Conservation (phyloP, 2,329 filamentous ascomycete species). For the Malbranchea cinnamomea region DNA sequence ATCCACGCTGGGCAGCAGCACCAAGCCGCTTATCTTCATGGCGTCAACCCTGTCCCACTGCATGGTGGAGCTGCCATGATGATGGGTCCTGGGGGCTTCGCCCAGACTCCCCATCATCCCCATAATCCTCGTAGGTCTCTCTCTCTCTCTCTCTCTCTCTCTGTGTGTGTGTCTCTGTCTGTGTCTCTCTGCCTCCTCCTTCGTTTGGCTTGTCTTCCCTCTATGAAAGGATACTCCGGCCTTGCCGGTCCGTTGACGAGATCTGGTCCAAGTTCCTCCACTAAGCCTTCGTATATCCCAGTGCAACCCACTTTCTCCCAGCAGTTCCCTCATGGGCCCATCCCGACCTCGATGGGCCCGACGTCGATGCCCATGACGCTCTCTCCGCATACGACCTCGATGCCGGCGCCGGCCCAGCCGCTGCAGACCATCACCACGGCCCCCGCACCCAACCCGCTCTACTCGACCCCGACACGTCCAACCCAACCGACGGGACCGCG, state of each 20-base stretch:
- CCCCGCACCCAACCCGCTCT: conserved; percentile 6
- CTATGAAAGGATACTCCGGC: conserved; percentile 1
- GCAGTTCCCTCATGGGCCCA: conserved; percentile 6
- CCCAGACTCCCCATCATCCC: conserved; percentile 8
- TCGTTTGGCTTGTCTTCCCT: background rate
- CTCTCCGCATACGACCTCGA: conserved; percentile 4
- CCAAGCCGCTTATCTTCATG: conserved; percentile 8
- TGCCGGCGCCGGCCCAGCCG: conserved; percentile 6
- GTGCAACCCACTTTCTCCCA: conserved; percentile 6
- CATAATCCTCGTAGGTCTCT: conserved; percentile 8
- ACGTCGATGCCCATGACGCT: no score
- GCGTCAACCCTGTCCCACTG: conserved; percentile 8
- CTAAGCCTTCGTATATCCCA: no score
- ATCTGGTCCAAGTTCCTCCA: no score
- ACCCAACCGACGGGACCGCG: conserved; percentile 1
- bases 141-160: background rate
- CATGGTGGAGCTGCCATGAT: conserved; percentile 11
- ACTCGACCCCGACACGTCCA: conserved; percentile 8
- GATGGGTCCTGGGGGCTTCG: conserved; percentile 10
- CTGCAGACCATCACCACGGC: conserved; percentile 7
- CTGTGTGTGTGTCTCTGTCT: background rate
- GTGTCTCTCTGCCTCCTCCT: background rate
- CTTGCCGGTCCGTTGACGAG: no score
- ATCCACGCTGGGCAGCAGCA: conserved; percentile 7
- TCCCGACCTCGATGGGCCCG: conserved; percentile 8